A percentile compares a stretch with the other conserved stretches of the same genome.
phyloP scores from a whole-genome alignment of 1,284 basidiomycete species.

The Rhodotorula mucilaginosa region DNA sequence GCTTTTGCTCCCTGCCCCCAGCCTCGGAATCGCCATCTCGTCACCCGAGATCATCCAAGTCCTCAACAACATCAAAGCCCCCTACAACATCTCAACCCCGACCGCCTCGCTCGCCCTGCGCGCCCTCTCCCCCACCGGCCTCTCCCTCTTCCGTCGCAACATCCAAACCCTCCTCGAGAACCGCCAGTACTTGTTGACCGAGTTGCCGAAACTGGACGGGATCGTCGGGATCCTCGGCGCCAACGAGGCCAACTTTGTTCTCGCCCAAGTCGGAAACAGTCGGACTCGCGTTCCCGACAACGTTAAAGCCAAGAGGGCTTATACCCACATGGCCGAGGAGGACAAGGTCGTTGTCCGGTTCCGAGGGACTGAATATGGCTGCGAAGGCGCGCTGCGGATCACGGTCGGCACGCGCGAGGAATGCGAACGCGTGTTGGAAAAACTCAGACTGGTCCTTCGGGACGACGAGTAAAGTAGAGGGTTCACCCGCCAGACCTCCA shows the following conservation, averaged over 20 bases:
- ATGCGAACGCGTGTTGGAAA: constrained; percentile 53
- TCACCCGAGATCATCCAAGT: constrained; percentile 87
- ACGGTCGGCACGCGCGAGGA: constrained; percentile 86
- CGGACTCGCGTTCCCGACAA: constrained; percentile 61
- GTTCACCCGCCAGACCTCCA: too few species aligned
- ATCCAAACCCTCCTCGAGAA: constrained; percentile 34
- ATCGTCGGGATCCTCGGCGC: constrained; percentile 73
- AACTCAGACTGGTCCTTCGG: constrained; percentile 36
- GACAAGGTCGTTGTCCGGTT: constrained; percentile 87
- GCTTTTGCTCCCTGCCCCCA: constrained; percentile 46
- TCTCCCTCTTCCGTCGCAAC: constrained; percentile 56
- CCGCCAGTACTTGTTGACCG: constrained; percentile 23
- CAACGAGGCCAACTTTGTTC: constrained; percentile 87
- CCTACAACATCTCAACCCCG: constrained; percentile 93
- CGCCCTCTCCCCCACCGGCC: constrained; percentile 66
- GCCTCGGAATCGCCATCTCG: constrained; percentile 84
- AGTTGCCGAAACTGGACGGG: constrained; percentile 47
- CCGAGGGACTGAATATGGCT: constrained; percentile 81
- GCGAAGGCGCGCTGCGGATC: constrained; percentile 80
- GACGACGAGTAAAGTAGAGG: background rate
- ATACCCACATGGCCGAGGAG: constrained; percentile 80
- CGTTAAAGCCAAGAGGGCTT: constrained; percentile 65
- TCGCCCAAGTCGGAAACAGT: constrained; percentile 67
- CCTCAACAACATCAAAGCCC: constrained; percentile 93
- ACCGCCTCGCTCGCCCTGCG: constrained; percentile 79